phyloP scores from a whole-genome alignment of 2,329 filamentous ascomycete species.

The Beauveria caledonica region DNA sequence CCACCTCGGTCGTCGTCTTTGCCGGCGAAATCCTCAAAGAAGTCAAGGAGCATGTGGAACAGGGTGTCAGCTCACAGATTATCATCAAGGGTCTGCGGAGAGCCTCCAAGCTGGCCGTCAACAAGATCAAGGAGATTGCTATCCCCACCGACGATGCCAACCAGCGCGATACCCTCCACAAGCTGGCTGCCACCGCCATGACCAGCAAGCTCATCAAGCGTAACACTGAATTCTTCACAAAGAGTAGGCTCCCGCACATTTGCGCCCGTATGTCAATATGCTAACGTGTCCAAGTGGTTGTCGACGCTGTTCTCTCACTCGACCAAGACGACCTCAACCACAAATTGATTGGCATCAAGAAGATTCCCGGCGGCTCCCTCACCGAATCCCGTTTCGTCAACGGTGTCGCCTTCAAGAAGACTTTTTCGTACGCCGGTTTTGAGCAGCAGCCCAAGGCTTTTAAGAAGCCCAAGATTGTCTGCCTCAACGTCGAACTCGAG shows the following conservation, averaged over 20 bases:
- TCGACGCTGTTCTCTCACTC: conserved; percentile 88
- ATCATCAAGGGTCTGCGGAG: conserved; percentile 94
- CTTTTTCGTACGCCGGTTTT: conserved; percentile 97
- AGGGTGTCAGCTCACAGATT: conserved; percentile 92
- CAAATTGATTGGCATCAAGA: conserved; percentile 96
- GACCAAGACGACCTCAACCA: conserved; percentile 97
- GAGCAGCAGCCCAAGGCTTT: conserved; percentile 98
- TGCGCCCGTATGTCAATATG: background rate
- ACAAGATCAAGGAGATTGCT: conserved; percentile 98
- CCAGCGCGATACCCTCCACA: conserved; percentile 77
- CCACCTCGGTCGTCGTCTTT: conserved; percentile 91
- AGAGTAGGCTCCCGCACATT: conserved; percentile 53
- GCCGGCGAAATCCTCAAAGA: conserved; percentile 98
- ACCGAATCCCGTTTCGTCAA: conserved; percentile 96
- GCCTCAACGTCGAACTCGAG: conserved; percentile 95
- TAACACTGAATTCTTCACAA: conserved; percentile 94
- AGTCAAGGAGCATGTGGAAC: conserved; percentile 90
- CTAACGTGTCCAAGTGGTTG: conserved; percentile 66
- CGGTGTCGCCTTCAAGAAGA: conserved; percentile 99
- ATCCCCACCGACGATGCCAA: conserved; percentile 75
- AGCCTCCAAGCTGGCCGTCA: conserved; percentile 83
- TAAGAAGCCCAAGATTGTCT: conserved; percentile 90
- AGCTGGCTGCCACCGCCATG: conserved; percentile 93
- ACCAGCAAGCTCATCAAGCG: conserved; percentile 98
- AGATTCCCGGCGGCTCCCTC: conserved; percentile 90